Evolutionary conservation across 148 eudicot genomes (phyloP).

Genomic region (Agrostemma githago): DNA sequence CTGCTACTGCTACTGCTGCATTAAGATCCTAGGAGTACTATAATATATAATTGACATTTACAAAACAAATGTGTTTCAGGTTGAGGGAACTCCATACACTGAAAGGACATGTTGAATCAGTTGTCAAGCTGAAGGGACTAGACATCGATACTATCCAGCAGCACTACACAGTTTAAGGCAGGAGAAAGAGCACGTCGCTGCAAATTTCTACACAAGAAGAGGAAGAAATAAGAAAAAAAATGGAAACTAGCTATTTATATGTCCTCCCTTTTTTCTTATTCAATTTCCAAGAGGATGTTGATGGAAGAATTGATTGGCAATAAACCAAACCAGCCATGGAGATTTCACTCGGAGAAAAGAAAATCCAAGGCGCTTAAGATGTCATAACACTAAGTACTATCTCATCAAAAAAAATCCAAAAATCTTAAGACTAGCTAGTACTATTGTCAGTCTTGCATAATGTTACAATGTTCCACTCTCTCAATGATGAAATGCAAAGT

Average conservation of each 20-base stretch:
- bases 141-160: constrained; percentile 60
- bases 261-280: constrained; percentile 16
- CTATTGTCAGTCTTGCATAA: constrained; percentile 21
- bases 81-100: constrained; percentile 70
- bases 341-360: constrained; percentile 19
- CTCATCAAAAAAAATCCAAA: constrained; percentile 16
- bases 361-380: constrained; percentile 12
- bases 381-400: constrained; percentile 19
- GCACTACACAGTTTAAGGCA: constrained; percentile 48
- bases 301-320: constrained; percentile 28
- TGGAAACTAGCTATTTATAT: constrained; percentile 15
- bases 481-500: constrained; percentile 21
- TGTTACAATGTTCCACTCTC: constrained; percentile 18
- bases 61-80: constrained; percentile 26
- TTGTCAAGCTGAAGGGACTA: constrained; percentile 74
- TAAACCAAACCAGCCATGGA: constrained; percentile 24
- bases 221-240: constrained; percentile 21
- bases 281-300: constrained; percentile 17
- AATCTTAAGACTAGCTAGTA: constrained; percentile 6
- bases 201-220: constrained; percentile 5
- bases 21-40: too few relatives aligned
- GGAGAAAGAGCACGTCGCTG: not conserved
- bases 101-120: constrained; percentile 75
- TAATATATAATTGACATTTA: not conserved
- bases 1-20: too few relatives aligned